Base-by-base conservation (phyloP, 805 yeast species). In the Yarrowia deformans region DNA sequence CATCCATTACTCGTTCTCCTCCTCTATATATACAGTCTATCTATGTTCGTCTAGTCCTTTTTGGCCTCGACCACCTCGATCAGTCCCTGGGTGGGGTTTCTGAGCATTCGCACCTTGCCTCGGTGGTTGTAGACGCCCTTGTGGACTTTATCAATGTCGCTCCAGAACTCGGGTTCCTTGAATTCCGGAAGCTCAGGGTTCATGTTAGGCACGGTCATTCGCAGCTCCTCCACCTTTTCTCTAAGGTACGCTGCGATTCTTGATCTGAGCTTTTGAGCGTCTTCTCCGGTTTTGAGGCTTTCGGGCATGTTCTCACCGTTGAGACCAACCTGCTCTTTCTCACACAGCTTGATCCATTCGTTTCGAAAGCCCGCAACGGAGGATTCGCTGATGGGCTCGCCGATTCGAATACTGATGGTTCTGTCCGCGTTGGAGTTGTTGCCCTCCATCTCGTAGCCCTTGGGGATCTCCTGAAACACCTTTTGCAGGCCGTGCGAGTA, bases 401-500 rank as follows among this genome's bases (percentile, higher is more conserved):
- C 98, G 45, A 93, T 84, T 35, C 85, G 82, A 16, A 93, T 87
- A 40, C 83, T 85, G 29, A 93, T 37, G 14, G 60, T 54, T 39
- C 60, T 19, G n/a, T 54, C 83, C 67, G 87, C 88, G 0, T 90
- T 84, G 2, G 94, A 91, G 55, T 87, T 77, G 10, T 88, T 72
- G 1, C 60, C 60, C 19, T 37, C 45, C 60, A 34, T 35, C 14
- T 54, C 60, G 45, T 54, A 54, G 77, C 69, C 48, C 70, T 61
- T 49, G 73, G 69, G 18, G 70, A 74, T 85, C 78, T 94, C 98
- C 0, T 98, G 97, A 12, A 90, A 88, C 34, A 93, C 85, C 75
- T 89, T 87, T 76, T 94, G 97, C 74, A 94, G 90, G 0, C 99
- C 99, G 63, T 87, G 84, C 6, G 91, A 81, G 75, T 88, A 94